These are phyloP conservation scores for Peronospora belbahrii DNA, from an alignment of 352 stramenopile genomes.

Conservation along the genomic window DNA sequence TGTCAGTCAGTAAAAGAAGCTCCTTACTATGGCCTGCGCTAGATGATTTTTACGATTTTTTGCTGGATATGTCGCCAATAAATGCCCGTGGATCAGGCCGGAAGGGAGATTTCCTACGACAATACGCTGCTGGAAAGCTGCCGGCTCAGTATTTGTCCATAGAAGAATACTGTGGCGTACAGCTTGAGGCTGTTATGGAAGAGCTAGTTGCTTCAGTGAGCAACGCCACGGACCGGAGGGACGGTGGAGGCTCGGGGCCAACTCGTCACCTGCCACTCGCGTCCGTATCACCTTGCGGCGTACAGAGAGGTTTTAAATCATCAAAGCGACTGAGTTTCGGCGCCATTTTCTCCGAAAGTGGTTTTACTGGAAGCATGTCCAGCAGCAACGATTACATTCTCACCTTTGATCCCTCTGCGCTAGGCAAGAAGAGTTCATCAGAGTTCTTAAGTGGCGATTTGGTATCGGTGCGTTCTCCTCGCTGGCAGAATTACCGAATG, in stretches of 20 bases:
- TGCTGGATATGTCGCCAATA: slow-evolving; percentile 52
- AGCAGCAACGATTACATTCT: slow-evolving; percentile 53
- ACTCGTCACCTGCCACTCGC: slow-evolving; percentile 26
- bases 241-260: slow-evolving; percentile 23
- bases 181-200: slow-evolving; percentile 62
- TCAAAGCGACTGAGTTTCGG: slow-evolving; percentile 32
- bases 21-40: slow-evolving; percentile 64
- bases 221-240: slow-evolving; percentile 29
- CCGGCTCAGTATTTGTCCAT: slow-evolving; percentile 40
- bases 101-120: slow-evolving; percentile 19
- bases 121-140: slow-evolving; percentile 28
- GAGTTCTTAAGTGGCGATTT: slow-evolving; percentile 63
- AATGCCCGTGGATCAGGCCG: slow-evolving; percentile 30
- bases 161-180: slow-evolving; percentile 45
- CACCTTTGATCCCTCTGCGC: slow-evolving; percentile 35
- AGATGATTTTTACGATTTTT: slow-evolving; percentile 69
- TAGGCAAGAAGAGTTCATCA: slow-evolving; percentile 13
- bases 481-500: slow-evolving; percentile 53
- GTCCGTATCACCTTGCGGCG: slow-evolving; percentile 54
- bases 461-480: slow-evolving; percentile 45
- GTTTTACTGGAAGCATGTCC: slow-evolving; percentile 39
- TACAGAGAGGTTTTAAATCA: slow-evolving; percentile 12
- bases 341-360: slow-evolving; percentile 67
- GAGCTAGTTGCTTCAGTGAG: slow-evolving; percentile 55
- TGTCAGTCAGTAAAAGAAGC: slow-evolving; percentile 31